A percentile compares a stretch with the other conserved stretches of the same genome.
phyloP scores from a whole-genome alignment of 164 flowering plant species.

The Kalanchoe fedtschenkoi region DNA sequence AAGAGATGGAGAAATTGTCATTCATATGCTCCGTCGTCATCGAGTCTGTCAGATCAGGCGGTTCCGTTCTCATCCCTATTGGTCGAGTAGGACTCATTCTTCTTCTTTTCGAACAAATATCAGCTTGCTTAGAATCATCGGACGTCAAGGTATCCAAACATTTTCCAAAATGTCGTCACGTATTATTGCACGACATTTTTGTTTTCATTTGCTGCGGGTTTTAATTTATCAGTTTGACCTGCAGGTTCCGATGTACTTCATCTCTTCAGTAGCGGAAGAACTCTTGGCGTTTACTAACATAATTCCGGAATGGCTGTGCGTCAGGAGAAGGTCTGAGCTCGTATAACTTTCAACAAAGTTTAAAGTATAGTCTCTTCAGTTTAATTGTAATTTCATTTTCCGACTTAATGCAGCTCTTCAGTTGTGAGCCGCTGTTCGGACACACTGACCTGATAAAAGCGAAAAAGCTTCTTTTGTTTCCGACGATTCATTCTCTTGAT shows the following conservation, averaged over 20 bases:
- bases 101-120: constrained; percentile 60
- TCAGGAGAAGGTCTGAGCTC: constrained; percentile 51
- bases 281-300: constrained; percentile 52
- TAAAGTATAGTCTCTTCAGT: too few relatives aligned
- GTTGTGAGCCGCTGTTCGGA: constrained; percentile 63
- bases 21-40: constrained; percentile 55
- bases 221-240: too few relatives aligned
- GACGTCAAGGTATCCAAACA: constrained; percentile 42
- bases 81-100: constrained; percentile 49
- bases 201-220: too few relatives aligned
- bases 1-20: constrained; percentile 59
- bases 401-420: constrained; percentile 70
- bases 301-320: constrained; percentile 87
- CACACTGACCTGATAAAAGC: constrained; percentile 50
- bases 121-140: constrained; percentile 36
- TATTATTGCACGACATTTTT: too few relatives aligned
- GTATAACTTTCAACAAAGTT: not conserved
- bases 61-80: constrained; percentile 74
- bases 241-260: constrained; percentile 70
- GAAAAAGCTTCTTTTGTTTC: constrained; percentile 53
- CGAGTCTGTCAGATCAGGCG: constrained; percentile 57
- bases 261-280: constrained; percentile 75
- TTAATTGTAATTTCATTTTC: too few relatives aligned
- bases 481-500: constrained; percentile 46
- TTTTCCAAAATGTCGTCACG: too few relatives aligned